Evolutionary conservation across 1,284 basidiomycete species (phyloP), one percentile per base, ranked within the genome.

Genomic region (Apiotrichum porosum): DNA sequence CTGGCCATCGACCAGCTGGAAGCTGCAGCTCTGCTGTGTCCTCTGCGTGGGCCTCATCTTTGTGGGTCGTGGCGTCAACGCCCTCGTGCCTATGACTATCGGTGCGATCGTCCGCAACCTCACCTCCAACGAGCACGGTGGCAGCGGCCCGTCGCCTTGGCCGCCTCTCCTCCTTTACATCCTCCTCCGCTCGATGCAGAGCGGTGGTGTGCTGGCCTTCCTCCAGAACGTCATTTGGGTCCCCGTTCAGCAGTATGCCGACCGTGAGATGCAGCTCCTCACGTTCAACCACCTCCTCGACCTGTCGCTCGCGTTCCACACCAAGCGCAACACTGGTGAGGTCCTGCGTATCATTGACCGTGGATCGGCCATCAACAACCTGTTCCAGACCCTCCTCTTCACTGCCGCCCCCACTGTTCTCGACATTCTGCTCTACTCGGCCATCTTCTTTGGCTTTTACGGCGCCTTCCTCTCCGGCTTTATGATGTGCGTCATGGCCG

Each of bases 301-400:
- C 60, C 79, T 98, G 48, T 88, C 95, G 60, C 79, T 97, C 61
- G 84, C 83, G 49, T 98, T 97, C 75, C 94, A 98, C 69, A 80
- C 97, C n/a, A 84, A 85, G 12, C 78, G 94, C 22, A 94, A 97
- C 66, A 98, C 94, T 0, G 95, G 94, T 30, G 95, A 94, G 12
- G 77, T 98, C 21, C 94, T 92, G 3, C 78, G 92, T 33, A 94
- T 94, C 17, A 97, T 98, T 63, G 94, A 98, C 71, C 80, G 93
- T n/a, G 95, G 94, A 22, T 97, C 94, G 69, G 94, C 95, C 18
- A 95, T 98, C 61, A 91, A 91, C 0, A 97, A 97, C 72, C 80
- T 98, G 22, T 77, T 98, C 23, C 86, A 89, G 58, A 87, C 90
- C 3, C 83, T 97, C 44, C 79, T 98, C 3, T 98, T 97, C 72